Percentiles rank a stretch among this genome's conserved stretches.
Conservation (phyloP, 2,329 filamentous ascomycete species). For the Epichloe uncinata region DNA sequence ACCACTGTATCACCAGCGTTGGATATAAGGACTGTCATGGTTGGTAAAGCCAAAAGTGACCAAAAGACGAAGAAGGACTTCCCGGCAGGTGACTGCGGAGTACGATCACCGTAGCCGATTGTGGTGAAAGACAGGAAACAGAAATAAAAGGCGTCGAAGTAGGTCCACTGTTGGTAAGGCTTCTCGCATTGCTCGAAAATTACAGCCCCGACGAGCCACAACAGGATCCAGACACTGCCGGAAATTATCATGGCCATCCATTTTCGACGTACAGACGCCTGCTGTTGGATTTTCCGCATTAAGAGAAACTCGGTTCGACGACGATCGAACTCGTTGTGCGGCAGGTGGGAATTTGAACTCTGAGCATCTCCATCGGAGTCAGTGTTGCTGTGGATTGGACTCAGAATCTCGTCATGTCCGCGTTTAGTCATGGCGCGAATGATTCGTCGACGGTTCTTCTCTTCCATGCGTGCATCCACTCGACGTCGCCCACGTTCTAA, state of each 20-base stretch:
- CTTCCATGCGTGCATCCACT: conserved; percentile 43
- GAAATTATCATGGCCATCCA: conserved; percentile 66
- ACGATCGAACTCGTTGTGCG: conserved; percentile 38
- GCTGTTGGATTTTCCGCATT: conserved; percentile 68
- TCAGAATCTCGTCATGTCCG: conserved; percentile 33
- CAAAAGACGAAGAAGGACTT: conserved; percentile 89
- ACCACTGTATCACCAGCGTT: conserved; percentile 79
- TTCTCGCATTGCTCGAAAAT: conserved; percentile 49
- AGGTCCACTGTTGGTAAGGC: conserved; percentile 48
- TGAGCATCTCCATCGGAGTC: conserved; percentile 3
- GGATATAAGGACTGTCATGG: conserved; percentile 75
- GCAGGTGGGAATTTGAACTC: conserved; percentile 6
- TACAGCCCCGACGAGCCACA: conserved; percentile 71
- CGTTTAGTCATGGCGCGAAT: conserved; percentile 31
- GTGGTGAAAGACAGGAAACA: conserved; percentile 72
- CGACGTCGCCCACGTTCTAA: conserved; percentile 43
- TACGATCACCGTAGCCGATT: conserved; percentile 74
- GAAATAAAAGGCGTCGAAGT: conserved; percentile 77
- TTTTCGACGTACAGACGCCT: conserved; percentile 49
- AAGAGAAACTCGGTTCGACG: conserved; percentile 60
- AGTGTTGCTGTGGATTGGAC: conserved; percentile 27
- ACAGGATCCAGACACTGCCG: conserved; percentile 49
- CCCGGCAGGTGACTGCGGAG: conserved; percentile 61
- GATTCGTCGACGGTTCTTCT: conserved; percentile 40
- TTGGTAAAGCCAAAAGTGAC: conserved; percentile 74